Percentiles rank a stretch among this genome's conserved stretches.
Conservation (phyloP, 345 rosid genomes). For the Punica granatum region DNA sequence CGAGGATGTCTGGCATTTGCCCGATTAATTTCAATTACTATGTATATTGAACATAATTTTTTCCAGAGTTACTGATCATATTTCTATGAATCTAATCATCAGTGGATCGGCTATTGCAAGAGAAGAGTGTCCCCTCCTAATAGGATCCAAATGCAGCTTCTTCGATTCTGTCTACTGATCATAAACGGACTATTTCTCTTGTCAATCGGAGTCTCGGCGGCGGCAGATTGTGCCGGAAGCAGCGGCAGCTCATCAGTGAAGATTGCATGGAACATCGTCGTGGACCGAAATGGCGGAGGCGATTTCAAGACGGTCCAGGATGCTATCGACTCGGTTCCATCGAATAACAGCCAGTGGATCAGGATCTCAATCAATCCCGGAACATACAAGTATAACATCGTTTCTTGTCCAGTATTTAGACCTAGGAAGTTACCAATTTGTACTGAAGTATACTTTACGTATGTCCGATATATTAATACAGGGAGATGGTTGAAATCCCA, state of each 20-base stretch:
- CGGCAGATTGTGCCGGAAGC: not conserved
- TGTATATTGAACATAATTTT: too few relatives aligned
- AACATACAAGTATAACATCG: conserved; percentile 5
- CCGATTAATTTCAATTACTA: too few relatives aligned
- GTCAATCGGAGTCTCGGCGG: not conserved
- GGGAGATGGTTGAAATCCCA: conserved; percentile 39
- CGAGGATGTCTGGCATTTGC: too few relatives aligned
- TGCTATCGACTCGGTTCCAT: conserved; percentile 13
- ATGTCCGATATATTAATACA: conserved; percentile 6
- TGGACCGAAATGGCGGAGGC: conserved; percentile 1
- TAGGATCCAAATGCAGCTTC: not conserved
- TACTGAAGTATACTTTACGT: not conserved
- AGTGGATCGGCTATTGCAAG: too few relatives aligned
- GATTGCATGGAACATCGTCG: not conserved
- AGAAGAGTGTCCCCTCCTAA: too few relatives aligned
- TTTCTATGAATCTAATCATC: too few relatives aligned
- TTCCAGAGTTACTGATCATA: too few relatives aligned
- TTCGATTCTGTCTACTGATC: not conserved
- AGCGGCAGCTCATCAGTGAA: not conserved
- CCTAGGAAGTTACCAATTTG: not conserved
- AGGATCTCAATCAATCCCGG: conserved; percentile 4
- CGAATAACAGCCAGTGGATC: conserved; percentile 7
- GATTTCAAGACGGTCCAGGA: conserved; percentile 10
- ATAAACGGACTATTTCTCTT: not conserved
- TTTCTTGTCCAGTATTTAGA: not conserved